Conservation (phyloP, 139 green algal genomes). For the Spirogloea muscicola region DNA sequence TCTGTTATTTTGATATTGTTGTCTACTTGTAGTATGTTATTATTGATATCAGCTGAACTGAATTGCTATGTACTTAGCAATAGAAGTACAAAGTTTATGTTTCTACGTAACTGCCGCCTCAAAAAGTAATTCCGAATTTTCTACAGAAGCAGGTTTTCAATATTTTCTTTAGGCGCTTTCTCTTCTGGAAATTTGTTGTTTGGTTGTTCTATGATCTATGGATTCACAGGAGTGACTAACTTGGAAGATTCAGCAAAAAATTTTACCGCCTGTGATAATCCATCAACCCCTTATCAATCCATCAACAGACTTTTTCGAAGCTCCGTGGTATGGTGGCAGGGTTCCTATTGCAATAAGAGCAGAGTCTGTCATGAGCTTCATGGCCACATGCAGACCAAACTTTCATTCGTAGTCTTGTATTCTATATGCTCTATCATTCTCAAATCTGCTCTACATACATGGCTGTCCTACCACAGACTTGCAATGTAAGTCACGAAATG, state of each 20-base stretch:
- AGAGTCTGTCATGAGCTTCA: no score
- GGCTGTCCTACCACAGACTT: no score
- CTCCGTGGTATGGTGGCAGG: no score
- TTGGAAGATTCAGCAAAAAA: constrained; percentile 46
- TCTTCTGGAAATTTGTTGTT: constrained; percentile 63
- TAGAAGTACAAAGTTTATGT: constrained; percentile 67
- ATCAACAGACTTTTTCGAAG: no score
- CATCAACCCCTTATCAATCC: no score
- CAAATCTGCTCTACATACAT: no score
- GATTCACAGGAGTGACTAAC: constrained; percentile 53
- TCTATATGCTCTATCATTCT: no score
- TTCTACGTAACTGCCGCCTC: constrained; percentile 64
- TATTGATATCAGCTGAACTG: constrained; percentile 60
- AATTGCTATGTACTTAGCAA: constrained; percentile 63
- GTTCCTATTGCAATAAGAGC: no score
- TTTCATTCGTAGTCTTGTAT: no score
- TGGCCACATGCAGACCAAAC: no score
- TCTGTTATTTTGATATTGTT: constrained; percentile 51
- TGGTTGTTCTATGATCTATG: constrained; percentile 63
- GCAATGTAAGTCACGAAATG: no score
- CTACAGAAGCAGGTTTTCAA: constrained; percentile 64
- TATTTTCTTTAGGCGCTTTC: constrained; percentile 67
- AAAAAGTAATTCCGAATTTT: constrained; percentile 63
- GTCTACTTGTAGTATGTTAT: constrained; percentile 60
- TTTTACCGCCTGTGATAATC: no score